A percentile compares a stretch with the other conserved stretches of the same genome.
phyloP scores from a whole-genome alignment of 495 filamentous ascomycete genomes.

The Daldinia grandis region DNA sequence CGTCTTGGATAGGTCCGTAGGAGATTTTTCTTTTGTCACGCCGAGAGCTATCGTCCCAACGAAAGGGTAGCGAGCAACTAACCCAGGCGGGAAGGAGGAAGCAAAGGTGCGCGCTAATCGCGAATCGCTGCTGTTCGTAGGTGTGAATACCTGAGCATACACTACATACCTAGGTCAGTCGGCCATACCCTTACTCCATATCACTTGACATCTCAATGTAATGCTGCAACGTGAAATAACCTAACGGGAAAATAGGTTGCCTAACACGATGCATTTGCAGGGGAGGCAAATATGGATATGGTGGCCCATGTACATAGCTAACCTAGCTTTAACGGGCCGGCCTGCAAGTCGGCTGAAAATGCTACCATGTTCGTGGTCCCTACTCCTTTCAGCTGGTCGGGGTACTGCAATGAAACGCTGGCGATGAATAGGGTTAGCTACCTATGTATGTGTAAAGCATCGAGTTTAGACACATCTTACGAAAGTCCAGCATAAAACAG shows the following conservation, averaged over 20 bases:
- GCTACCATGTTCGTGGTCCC: background rate
- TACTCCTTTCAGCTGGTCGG: background rate
- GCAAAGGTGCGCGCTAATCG: background rate
- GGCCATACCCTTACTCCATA: background rate
- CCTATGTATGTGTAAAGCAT: background rate
- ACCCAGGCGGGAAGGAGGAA: background rate
- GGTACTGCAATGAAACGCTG: background rate
- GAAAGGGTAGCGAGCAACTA: background rate
- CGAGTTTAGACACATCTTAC: background rate
- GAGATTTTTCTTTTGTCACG: background rate
- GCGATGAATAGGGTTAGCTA: background rate
- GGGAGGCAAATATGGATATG: background rate
- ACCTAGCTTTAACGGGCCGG: background rate
- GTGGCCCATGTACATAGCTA: background rate
- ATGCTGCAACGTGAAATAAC: background rate
- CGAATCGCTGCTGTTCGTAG: background rate
- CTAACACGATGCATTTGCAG: background rate
- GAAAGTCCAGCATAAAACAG: background rate
- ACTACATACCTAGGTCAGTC: background rate
- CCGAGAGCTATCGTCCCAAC: background rate
- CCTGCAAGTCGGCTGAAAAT: background rate
- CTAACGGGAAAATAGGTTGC: background rate
- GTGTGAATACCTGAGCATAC: background rate
- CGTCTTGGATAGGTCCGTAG: background rate
- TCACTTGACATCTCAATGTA: background rate